phyloP scores from a whole-genome alignment of 169 alveolate genomes.

The Condylostoma magnum region DNA sequence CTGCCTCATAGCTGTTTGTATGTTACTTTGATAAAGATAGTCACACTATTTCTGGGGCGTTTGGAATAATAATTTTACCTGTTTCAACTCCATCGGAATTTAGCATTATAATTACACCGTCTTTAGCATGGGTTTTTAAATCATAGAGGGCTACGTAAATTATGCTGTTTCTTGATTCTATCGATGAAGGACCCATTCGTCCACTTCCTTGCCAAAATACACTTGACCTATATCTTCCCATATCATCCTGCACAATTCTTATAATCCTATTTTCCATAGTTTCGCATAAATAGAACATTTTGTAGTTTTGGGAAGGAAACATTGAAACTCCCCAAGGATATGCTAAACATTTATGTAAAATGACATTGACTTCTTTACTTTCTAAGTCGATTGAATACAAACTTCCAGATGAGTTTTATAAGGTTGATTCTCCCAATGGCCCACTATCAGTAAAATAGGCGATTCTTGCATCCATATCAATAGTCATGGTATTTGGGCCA shows the following conservation, averaged over 20 bases:
- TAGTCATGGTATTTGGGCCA: conserved; percentile 72
- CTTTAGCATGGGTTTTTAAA: conserved; percentile 48
- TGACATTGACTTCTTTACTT: conserved; percentile 55
- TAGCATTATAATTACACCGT: conserved; percentile 51
- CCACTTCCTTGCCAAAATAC: conserved; percentile 73
- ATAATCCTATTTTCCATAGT: conserved; percentile 61
- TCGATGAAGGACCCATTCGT: conserved; percentile 83
- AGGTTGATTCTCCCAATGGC: conserved; percentile 63
- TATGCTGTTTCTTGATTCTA: conserved; percentile 66
- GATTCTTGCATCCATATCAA: conserved; percentile 49
- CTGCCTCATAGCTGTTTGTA: too few species aligned
- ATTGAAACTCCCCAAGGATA: conserved; percentile 64
- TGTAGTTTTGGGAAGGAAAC: conserved; percentile 47
- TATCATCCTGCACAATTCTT: conserved; percentile 50
- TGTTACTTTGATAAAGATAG: too few species aligned
- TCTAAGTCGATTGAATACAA: conserved; percentile 66
- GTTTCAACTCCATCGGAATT: conserved; percentile 71
- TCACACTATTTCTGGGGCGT: too few species aligned
- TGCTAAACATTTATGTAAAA: conserved; percentile 50
- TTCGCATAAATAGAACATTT: conserved; percentile 58
- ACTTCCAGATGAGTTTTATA: conserved; percentile 53
- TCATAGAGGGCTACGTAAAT: conserved; percentile 53
- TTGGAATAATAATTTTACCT: conserved; percentile 54
- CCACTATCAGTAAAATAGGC: conserved; percentile 72
- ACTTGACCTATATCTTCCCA: conserved; percentile 63